phyloP scores from a whole-genome alignment of 177 flowering plant genomes.

The Tripterygium wilfordii region DNA sequence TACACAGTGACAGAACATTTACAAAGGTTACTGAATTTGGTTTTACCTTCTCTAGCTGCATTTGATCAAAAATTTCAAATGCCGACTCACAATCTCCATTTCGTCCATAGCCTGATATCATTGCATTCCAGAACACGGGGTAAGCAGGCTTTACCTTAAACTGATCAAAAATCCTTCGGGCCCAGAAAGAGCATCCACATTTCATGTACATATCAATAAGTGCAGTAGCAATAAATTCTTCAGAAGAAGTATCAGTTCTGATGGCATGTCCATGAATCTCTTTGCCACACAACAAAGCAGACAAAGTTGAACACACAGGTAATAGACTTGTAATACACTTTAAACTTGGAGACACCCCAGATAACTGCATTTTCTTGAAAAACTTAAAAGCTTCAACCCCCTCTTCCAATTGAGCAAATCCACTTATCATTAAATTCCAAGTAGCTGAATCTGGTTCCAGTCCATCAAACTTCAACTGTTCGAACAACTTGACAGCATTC shows the following conservation, averaged over 20 bases:
- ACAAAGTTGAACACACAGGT: slow-evolving; percentile 47
- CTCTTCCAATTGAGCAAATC: slow-evolving; percentile 44
- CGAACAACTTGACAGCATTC: slow-evolving; percentile 47
- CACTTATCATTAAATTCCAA: slow-evolving; percentile 76
- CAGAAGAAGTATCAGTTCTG: slow-evolving; percentile 26
- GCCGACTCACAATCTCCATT: slow-evolving; percentile 57
- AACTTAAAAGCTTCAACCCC: slow-evolving; percentile 42
- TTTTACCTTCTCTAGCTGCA: slow-evolving; percentile 27
- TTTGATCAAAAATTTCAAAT: slow-evolving; percentile 41
- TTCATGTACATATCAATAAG: slow-evolving; percentile 78
- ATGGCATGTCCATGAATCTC: slow-evolving; percentile 55
- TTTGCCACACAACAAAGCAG: slow-evolving; percentile 37
- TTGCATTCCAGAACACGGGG: slow-evolving; percentile 72
- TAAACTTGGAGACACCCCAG: slow-evolving; percentile 35
- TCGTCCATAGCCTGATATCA: slow-evolving; percentile 75
- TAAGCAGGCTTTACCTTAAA: slow-evolving; percentile 31
- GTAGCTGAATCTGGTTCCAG: slow-evolving; percentile 62
- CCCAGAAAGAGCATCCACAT: slow-evolving; percentile 48
- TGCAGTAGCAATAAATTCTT: slow-evolving; percentile 54
- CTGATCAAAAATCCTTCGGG: slow-evolving; percentile 41
- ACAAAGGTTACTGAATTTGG: slow-evolving; percentile 58
- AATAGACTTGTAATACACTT: slow-evolving; percentile 64
- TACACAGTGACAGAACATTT: slow-evolving; percentile 46
- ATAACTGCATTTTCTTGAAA: slow-evolving; percentile 54
- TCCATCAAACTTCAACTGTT: slow-evolving; percentile 38